Evolutionary conservation across 2,329 filamentous ascomycete genomes (phyloP).

Genomic region (Apiospora pterosperma): DNA sequence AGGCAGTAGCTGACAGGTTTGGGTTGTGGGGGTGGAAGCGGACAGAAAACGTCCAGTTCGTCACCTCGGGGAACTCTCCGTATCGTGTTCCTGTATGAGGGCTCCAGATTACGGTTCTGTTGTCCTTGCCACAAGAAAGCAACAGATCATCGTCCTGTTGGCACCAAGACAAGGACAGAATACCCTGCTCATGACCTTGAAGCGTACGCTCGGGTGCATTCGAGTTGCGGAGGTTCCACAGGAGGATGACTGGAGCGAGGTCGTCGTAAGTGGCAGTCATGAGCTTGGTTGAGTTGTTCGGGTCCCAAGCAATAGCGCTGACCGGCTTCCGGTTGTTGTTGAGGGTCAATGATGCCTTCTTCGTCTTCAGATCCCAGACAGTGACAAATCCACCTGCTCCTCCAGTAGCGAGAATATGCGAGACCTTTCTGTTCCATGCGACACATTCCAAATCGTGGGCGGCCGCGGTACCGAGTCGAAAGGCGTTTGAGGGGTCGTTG

Average conservation of each 20-base stretch:
- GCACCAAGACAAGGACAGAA: conserved; percentile 95
- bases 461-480: conserved; percentile 81
- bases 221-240: conserved; percentile 96
- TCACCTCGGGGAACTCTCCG: conserved; percentile 93
- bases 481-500: conserved; percentile 83
- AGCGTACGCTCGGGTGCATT: conserved; percentile 89
- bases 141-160: conserved; percentile 83
- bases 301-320: conserved; percentile 96
- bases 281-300: conserved; percentile 89
- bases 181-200: conserved; percentile 88
- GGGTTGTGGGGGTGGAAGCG: conserved; percentile 93
- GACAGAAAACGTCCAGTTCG: conserved; percentile 99
- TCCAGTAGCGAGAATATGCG: conserved; percentile 93
- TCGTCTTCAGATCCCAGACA: conserved; percentile 97
- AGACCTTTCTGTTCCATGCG: conserved; percentile 97
- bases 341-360: conserved; percentile 93
- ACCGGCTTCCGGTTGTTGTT: conserved; percentile 95
- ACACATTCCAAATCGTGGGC: conserved; percentile 93
- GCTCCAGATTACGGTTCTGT: conserved; percentile 94
- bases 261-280: conserved; percentile 90
- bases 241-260: conserved; percentile 77
- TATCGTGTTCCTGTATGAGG: conserved; percentile 83
- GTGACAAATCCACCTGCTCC: conserved; percentile 93
- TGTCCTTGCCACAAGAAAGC: conserved; percentile 94
- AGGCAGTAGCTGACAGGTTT: conserved; percentile 87